These are phyloP conservation scores for Periconia macrospinosa DNA, from an alignment of 2,329 filamentous ascomycete species.

Conservation along the genomic window DNA sequence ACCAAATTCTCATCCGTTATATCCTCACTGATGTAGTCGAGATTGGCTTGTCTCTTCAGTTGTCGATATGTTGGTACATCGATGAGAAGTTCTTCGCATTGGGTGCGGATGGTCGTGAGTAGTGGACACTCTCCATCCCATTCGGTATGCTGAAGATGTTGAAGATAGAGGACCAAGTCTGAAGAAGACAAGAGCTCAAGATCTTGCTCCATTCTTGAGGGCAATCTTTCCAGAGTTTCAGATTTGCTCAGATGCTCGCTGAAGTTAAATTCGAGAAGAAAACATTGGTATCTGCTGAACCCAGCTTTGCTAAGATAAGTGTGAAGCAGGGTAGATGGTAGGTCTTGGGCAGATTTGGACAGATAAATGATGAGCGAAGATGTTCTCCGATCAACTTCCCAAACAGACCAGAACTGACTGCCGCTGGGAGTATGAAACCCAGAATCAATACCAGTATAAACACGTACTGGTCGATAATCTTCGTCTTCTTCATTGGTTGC, in stretches of 20 bases:
- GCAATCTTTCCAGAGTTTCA: constrained; percentile 17
- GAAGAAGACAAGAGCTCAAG: constrained; percentile 36
- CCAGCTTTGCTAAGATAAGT: constrained; percentile 37
- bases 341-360: constrained; percentile 38
- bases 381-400: constrained; percentile 33
- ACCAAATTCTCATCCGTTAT: constrained; percentile 36
- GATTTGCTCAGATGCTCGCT: constrained; percentile 14
- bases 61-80: constrained; percentile 41
- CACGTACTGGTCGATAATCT: constrained; percentile 32
- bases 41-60: constrained; percentile 39
- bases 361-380: constrained; percentile 35
- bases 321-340: constrained; percentile 32
- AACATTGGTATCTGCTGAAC: constrained; percentile 41
- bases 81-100: constrained; percentile 37
- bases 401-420: constrained; percentile 40
- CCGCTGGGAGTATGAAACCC: constrained; percentile 38
- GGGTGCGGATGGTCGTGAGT: constrained; percentile 25
- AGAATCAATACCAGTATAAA: constrained; percentile 41
- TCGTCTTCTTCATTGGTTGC: constrained; percentile 28
- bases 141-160: constrained; percentile 36
- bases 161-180: constrained; percentile 36
- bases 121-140: constrained; percentile 36
- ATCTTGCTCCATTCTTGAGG: constrained; percentile 33
- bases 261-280: constrained; percentile 33
- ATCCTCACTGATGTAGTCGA: constrained; percentile 35